Evolutionary conservation across 2,329 filamentous ascomycete species (phyloP), one percentile per base, ranked within the genome.

Genomic region (Colletotrichum sp.): DNA sequence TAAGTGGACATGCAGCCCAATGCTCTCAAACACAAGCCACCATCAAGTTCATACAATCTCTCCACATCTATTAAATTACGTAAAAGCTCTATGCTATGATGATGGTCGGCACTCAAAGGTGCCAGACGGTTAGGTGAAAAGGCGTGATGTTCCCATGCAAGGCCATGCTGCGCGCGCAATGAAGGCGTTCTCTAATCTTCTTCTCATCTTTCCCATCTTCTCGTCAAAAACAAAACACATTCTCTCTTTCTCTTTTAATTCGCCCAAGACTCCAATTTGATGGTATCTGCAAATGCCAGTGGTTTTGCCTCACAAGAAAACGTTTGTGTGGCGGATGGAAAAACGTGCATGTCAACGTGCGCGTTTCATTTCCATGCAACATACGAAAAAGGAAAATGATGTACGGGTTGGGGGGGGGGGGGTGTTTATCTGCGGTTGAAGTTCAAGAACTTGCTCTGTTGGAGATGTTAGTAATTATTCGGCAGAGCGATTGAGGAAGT

Each of bases 361-460:
- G 68, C 65, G 65, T 58, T 64, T 12, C 15, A 36, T 16, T 62
- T 36, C 43, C 18, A 65, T 32, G 52, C 64, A 75, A 75, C 64
- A 68, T 58, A 74, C 58, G 60, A 43, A 65, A 55, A n/a, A 68
- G 62, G 60, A 34, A 58, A 58, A 68, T 27, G 56, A 36, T 12
- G 30, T 22, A 25, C 48, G 13, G 52, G n/a, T 18, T 22, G 39
- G 22, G 32, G 28, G 34, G 30, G 60, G 32, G 48, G 10, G n/a
- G 8, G 27, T 16, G 10, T 28, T 83, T 79, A 89, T 77, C 88
- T 84, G 78, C 86, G 85, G 83, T 91, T 90, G 80, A 88, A 90
- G 82, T 91, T 90, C 64, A 91, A 78, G 82, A 87, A 90, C 66
- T 88, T 87, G 75, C 85, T 86, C 88, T 90, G 79, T 16, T 22